A percentile compares a stretch with the other conserved stretches of the same genome.
phyloP scores from a whole-genome alignment of 2,329 filamentous ascomycete species.

The Grosmannia clavigera region DNA sequence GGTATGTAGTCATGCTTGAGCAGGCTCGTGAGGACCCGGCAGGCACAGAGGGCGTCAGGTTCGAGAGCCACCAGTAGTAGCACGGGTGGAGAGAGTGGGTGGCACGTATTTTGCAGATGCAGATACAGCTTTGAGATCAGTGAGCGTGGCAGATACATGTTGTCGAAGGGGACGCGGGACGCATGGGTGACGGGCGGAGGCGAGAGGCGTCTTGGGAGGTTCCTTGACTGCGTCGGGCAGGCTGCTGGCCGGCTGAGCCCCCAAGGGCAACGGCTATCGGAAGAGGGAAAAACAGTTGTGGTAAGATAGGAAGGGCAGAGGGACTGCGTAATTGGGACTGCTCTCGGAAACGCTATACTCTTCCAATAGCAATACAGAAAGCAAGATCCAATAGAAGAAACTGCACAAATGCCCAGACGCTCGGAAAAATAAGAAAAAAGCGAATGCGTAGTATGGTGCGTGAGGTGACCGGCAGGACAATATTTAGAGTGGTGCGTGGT shows the following conservation, averaged over 20 bases:
- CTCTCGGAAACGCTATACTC: background rate
- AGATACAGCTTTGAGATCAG: constrained; percentile 85
- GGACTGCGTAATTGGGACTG: background rate
- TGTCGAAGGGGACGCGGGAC: constrained; percentile 4
- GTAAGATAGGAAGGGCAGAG: background rate
- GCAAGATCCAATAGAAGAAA: background rate
- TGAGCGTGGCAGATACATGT: constrained; percentile 88
- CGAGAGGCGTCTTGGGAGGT: constrained; percentile 18
- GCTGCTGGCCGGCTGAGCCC: background rate
- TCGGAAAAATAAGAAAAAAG: background rate
- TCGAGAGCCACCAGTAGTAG: constrained; percentile 87
- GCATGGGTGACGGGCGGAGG: constrained; percentile 7
- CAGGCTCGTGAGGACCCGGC: constrained; percentile 84
- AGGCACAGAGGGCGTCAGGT: constrained; percentile 89
- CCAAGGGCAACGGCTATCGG: background rate
- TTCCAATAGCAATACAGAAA: background rate
- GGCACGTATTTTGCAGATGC: constrained; percentile 73
- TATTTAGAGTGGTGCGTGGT: background rate
- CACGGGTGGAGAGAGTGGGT: constrained; percentile 83
- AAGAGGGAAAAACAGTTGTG: background rate
- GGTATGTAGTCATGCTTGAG: constrained; percentile 95
- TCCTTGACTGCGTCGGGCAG: background rate
- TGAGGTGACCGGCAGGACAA: background rate
- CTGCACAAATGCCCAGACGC: background rate
- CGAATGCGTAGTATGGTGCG: background rate